Evolutionary conservation across 2,329 filamentous ascomycete genomes (phyloP), one percentile per base, ranked within the genome.

Genomic region (Hypoxylon sp.): DNA sequence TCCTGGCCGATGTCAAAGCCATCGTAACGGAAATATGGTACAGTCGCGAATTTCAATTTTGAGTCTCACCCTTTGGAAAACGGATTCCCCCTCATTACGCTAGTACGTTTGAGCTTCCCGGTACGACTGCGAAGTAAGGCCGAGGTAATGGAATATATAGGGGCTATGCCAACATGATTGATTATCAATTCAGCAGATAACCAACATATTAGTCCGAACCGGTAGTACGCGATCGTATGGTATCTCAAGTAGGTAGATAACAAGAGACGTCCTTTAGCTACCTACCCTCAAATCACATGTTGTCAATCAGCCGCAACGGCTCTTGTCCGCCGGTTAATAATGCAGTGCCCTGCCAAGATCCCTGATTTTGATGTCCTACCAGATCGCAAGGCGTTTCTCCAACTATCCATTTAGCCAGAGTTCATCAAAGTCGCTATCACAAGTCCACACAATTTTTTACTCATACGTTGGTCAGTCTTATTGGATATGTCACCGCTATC

Each of bases 381-480:
- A 51, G 32, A 50, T 50, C 47, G 25, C 25, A 47, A 43, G 56
- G n/a, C 16, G 23, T 29, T 67, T 61, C 60, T 60, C 71, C 52
- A 72, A 69, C 67, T 70, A 69, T 29, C 66, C 63, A 63, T 74
- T 74, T 73, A 74, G 69, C 70, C 72, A 71, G 67, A 72, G 50
- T 56, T 54, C 27, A 46, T 58, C 37, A 32, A 12, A 32, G 39
- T 45, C 58, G 46, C n/a, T 23, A 56, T 66, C n/a, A 32, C 29
- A 45, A 34, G 43, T 46, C 46, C 50, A n/a, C 21, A 21, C 16
- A 11, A 5, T 41, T 21, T 21, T 19, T 1, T 37, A 37, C 19
- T 54, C 39, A 45, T 25, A 60, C 55, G 43, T 53, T 37, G 23
- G 53, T 67, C 45, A 65, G 62, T 50, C 43, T 27, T 12, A 61